Evolutionary conservation across 805 yeast genomes (phyloP), one percentile per base, ranked within the genome.

Genomic region (Wickerhamiella cacticola): DNA sequence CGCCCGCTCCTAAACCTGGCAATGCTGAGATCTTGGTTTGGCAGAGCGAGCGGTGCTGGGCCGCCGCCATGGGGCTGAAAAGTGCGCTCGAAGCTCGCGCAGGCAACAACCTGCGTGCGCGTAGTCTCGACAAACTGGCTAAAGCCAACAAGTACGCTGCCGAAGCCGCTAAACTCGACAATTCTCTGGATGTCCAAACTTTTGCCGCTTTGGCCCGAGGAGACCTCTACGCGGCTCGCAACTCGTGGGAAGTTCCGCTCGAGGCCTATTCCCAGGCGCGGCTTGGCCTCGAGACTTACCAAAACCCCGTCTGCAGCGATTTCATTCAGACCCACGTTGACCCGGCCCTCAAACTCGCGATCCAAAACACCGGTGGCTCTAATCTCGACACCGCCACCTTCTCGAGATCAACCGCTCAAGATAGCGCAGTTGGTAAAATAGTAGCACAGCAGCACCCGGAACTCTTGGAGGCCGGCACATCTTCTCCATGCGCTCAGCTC

Each of bases 11-110:
- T 4, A 63, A 74, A 29, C 63, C 65, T 25, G 66, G 72, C 52
- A 76, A 66, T 58, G 89, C 80, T 28, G 68, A 71, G 34, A 64
- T 86, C 22, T 62, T 77, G n/a, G 66, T 87, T 21, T 68, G 77
- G 49, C 72, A 73, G n/a, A 78, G 82, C 1, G 97, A 92, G 63
- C 74, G 95, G 59, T 83, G 85, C 55, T 67, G 79, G 59, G 69
- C 85, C 25, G 75, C 72, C 55, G 81, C 88, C 1, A 71, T 77
- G 61, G 87, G 81, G 62, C 69, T 78, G 46, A 74, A 75, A 51
- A 64, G 73, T 9, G 62, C 72, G 42, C 62, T 76, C 51, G 84
- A 76, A 52, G 70, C 76, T 35, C 73, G 74, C 50, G 68, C 72
- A 10, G 33, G 42, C 70, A 75, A 7, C 66, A 64, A 28, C 60